phyloP scores from a whole-genome alignment of 2,329 filamentous ascomycete genomes.

The Samsoniella hepiali region DNA sequence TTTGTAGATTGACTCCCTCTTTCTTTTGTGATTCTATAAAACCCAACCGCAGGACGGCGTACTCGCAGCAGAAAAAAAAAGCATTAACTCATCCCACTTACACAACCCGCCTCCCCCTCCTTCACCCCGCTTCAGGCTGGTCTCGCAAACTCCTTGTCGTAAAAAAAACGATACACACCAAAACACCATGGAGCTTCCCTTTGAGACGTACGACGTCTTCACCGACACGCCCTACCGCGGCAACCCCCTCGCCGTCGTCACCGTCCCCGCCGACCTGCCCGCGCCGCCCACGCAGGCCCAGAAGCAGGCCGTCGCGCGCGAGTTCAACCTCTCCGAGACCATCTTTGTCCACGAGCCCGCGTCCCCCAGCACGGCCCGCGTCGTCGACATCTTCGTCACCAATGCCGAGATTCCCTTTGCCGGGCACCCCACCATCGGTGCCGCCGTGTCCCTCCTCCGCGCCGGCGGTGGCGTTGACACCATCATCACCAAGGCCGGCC shows the following conservation, averaged over 20 bases:
- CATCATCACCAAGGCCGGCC: constrained; percentile 55
- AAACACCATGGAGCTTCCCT: constrained; percentile 40
- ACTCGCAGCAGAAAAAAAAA: too few species aligned
- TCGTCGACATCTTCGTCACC: constrained; percentile 58
- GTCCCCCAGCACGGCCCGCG: constrained; percentile 32
- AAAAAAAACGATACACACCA: neutral
- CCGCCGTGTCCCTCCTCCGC: constrained; percentile 47
- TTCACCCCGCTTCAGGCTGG: neutral
- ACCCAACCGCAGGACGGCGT: too few species aligned
- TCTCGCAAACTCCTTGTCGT: neutral
- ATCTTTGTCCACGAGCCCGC: constrained; percentile 52
- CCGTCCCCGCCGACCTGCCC: constrained; percentile 42
- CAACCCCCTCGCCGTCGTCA: constrained; percentile 60
- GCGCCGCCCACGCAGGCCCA: constrained; percentile 43
- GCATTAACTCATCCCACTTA: neutral
- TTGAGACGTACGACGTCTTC: constrained; percentile 57
- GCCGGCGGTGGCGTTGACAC: constrained; percentile 32
- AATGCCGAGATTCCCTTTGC: constrained; percentile 57
- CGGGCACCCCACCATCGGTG: constrained; percentile 60
- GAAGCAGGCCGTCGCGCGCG: constrained; percentile 57
- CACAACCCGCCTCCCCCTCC: neutral
- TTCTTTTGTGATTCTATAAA: too few species aligned
- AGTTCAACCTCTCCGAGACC: constrained; percentile 64
- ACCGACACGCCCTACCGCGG: constrained; percentile 50
- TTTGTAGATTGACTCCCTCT: neutral